Conservation (phyloP, 345 rosid species). For the Stellera chamaejasme region DNA sequence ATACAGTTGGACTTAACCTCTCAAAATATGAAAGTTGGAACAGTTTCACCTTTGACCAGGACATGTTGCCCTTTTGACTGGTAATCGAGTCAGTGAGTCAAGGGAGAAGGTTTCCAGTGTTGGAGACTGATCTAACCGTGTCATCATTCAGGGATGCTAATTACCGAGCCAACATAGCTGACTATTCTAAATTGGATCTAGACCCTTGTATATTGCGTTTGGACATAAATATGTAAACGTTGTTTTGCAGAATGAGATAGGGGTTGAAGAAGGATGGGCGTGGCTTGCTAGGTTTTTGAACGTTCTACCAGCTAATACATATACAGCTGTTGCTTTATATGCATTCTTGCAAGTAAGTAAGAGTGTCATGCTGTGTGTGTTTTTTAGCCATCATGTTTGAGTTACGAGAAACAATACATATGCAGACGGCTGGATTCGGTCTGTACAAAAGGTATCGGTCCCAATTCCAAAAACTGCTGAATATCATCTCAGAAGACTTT, state of each 20-base stretch:
- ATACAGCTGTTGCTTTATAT: slow-evolving; percentile 64
- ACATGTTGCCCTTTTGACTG: too few relatives aligned
- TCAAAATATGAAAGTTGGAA: too few relatives aligned
- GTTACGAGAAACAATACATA: slow-evolving; percentile 3
- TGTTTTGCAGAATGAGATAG: slow-evolving; percentile 56
- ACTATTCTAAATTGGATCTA: too few relatives aligned
- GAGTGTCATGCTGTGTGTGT: not conserved
- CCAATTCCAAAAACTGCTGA: slow-evolving; percentile 62
- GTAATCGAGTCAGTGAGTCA: too few relatives aligned
- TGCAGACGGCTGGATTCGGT: slow-evolving; percentile 74
- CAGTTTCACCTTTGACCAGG: too few relatives aligned
- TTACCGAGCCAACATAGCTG: not conserved
- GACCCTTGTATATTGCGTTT: too few relatives aligned
- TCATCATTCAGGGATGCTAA: slow-evolving; percentile 1
- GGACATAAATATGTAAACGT: too few relatives aligned
- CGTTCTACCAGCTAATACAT: slow-evolving; percentile 55
- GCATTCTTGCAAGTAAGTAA: slow-evolving; percentile 62
- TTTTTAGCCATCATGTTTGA: not conserved
- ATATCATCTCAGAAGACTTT: slow-evolving; percentile 45
- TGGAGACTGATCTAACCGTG: not conserved
- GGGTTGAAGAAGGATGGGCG: slow-evolving; percentile 65
- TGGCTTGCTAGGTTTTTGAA: slow-evolving; percentile 72
- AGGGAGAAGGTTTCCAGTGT: not conserved
- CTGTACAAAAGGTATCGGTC: slow-evolving; percentile 51
- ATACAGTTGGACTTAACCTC: too few relatives aligned